Percentiles rank a stretch among this genome's conserved stretches.
phyloP scores from a whole-genome alignment of 306 rosid genomes.

The Rosa rugosa region DNA sequence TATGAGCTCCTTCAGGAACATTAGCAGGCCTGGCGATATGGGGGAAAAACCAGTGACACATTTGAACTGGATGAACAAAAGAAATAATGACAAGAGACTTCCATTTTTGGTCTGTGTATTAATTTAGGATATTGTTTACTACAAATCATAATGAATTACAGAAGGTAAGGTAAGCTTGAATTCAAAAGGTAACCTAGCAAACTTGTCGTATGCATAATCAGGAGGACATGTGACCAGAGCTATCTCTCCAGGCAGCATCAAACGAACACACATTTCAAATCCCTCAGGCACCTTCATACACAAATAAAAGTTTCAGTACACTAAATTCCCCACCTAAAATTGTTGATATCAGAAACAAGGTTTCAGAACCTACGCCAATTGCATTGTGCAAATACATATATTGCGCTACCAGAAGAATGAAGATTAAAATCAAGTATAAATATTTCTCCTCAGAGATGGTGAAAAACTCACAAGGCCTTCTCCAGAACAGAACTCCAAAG shows the following conservation, averaged over 20 bases:
- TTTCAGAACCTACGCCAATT: neutral
- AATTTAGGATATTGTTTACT: neutral
- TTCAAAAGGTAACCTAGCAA: constrained; percentile 58
- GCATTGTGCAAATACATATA: neutral
- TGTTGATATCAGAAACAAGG: constrained; percentile 3
- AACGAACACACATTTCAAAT: constrained; percentile 88
- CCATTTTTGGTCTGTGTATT: neutral
- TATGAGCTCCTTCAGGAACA: constrained; percentile 85
- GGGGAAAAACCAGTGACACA: constrained; percentile 25
- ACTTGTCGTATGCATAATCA: constrained; percentile 95
- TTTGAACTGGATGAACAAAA: constrained; percentile 19
- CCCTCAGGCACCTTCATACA: constrained; percentile 81
- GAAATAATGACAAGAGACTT: constrained; percentile 11
- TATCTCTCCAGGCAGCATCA: constrained; percentile 95
- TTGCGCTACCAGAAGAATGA: constrained; percentile 6
- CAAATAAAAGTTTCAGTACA: constrained; percentile 1
- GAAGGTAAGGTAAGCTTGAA: constrained; percentile 5
- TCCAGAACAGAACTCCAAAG: constrained; percentile 91
- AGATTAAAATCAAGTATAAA: constrained; percentile 11
- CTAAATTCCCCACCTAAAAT: constrained; percentile 6
- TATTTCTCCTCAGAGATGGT: constrained; percentile 25
- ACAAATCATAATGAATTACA: neutral
- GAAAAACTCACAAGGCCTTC: constrained; percentile 89
- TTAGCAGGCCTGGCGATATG: constrained; percentile 60
- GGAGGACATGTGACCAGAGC: constrained; percentile 92